Conservation (phyloP, 2,329 filamentous ascomycete genomes). For the Coniochaeta ligniaria region DNA sequence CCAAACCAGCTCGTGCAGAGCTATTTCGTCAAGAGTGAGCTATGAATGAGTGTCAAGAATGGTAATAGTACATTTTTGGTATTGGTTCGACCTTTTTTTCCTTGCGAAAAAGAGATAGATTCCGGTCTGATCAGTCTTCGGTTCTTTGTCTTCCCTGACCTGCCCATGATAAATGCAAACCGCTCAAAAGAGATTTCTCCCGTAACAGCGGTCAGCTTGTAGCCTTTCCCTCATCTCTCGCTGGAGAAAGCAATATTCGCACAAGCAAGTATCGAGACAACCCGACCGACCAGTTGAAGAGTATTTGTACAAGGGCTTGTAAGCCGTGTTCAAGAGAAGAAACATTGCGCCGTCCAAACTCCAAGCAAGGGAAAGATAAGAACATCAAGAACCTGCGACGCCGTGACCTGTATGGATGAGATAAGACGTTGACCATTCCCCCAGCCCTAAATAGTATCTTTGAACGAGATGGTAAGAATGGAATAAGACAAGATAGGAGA, state of each 20-base stretch:
- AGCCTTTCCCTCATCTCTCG: background rate
- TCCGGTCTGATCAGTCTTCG: background rate
- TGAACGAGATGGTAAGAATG: conserved; percentile 2
- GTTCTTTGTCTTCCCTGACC: background rate
- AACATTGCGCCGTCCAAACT: background rate
- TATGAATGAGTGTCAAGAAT: conserved; percentile 2
- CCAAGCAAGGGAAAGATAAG: background rate
- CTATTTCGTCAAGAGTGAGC: background rate
- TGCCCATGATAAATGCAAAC: background rate
- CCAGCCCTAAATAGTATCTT: background rate
- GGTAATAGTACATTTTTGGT: conserved; percentile 1
- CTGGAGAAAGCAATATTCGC: background rate
- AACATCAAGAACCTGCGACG: background rate
- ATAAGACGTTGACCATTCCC: background rate
- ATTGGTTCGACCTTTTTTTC: background rate
- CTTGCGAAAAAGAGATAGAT: background rate
- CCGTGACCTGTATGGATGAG: background rate
- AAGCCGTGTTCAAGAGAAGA: background rate
- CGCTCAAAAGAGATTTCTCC: background rate
- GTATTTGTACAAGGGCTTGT: background rate
- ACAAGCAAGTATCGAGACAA: background rate
- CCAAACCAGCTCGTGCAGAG: background rate
- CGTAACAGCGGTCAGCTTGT: background rate
- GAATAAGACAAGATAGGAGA: background rate
- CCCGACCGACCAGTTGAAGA: background rate